Conservation (phyloP, 352 stramenopile genomes). For the Phytophthora constricta region DNA sequence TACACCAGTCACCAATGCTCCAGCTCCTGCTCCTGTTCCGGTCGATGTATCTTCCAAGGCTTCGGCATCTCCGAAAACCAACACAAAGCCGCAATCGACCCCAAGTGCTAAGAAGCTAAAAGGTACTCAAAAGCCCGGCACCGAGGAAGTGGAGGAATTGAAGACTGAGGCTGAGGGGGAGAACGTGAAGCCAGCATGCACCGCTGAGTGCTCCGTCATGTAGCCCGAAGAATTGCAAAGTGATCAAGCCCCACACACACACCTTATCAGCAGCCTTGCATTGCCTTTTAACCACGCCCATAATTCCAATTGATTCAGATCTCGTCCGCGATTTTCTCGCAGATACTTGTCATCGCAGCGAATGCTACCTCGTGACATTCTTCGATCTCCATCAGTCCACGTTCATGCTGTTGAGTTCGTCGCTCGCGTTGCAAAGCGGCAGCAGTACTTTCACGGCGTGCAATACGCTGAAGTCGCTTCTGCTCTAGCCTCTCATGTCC, state of each 20-base stretch:
- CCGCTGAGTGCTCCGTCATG: constrained; percentile 64
- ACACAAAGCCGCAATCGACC: constrained; percentile 2
- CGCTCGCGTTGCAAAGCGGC: constrained; percentile 43
- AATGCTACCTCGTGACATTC: constrained; percentile 21
- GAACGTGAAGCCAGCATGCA: constrained; percentile 50
- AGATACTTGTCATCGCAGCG: constrained; percentile 19
- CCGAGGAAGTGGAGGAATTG: constrained; percentile 35
- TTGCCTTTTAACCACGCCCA: constrained; percentile 2
- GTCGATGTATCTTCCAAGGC: constrained; percentile 24
- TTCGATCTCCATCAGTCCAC: constrained; percentile 34
- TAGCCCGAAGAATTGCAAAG: constrained; percentile 20
- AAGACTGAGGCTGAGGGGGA: constrained; percentile 41
- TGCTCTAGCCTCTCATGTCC: constrained; percentile 38
- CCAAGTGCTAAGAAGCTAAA: constrained; percentile 28
- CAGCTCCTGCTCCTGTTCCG: constrained; percentile 12
- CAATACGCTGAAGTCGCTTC: constrained; percentile 48
- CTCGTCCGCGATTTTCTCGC: constrained; percentile 17
- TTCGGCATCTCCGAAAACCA: constrained; percentile 13
- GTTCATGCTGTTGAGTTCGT: constrained; percentile 22
- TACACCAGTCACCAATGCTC: constrained; percentile 22
- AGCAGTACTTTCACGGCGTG: constrained; percentile 47
- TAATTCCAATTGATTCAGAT: constrained; percentile 19
- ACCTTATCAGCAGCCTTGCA: constrained; percentile 19
- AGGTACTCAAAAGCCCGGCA: too few relatives aligned
- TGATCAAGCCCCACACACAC: neutral